Evolutionary conservation across 1,284 basidiomycete genomes (phyloP), one percentile per base, ranked within the genome.

Genomic region (Heimioporus punctisporus): DNA sequence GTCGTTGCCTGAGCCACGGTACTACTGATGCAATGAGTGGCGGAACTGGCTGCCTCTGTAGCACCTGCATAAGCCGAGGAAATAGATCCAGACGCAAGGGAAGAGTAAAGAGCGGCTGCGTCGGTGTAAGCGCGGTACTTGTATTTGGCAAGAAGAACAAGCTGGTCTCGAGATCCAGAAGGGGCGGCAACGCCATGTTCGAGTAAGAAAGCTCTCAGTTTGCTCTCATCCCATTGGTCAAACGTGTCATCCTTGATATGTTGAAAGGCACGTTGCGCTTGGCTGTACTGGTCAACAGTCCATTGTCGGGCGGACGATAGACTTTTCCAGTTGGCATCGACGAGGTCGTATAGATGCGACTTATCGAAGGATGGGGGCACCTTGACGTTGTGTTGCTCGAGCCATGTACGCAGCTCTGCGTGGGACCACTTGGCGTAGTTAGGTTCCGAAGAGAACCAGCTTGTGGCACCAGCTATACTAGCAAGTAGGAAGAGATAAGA

Each of bases 131-230:
- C 76, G 12, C 74, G 72, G 61, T 88, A 89, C 70, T 85, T 82
- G 62, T 84, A 81, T 74, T 90, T 91, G 25, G 92, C 93, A 30
- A 92, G 79, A 19, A 90, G 74, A 19, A 88, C 77, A 30, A 97
- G 85, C 66, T 94, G 84, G 67, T 97, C 95, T 52, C 82, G 80
- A 5, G 86, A 86, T 5, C 90, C 88, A 25, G 82, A 80, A 15
- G 95, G 95, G 19, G 87, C 83, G 45, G 97, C 84, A 57, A 96
- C 79, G 45, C 94, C 94, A 60, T 95, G 87, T 65, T 93, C 84
- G 55, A 97, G 82, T n/a, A 97, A 78, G 74, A 90, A 96, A 60
- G 90, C 77, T 62, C 93, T 83, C 27, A 97, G 77, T 46, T 82
- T 81, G 27, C 85, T 88, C 67, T 97, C 93, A 64, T 91, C 85